Conservation (phyloP, 129 eudicot genomes). For the Tagetes patula region DNA sequence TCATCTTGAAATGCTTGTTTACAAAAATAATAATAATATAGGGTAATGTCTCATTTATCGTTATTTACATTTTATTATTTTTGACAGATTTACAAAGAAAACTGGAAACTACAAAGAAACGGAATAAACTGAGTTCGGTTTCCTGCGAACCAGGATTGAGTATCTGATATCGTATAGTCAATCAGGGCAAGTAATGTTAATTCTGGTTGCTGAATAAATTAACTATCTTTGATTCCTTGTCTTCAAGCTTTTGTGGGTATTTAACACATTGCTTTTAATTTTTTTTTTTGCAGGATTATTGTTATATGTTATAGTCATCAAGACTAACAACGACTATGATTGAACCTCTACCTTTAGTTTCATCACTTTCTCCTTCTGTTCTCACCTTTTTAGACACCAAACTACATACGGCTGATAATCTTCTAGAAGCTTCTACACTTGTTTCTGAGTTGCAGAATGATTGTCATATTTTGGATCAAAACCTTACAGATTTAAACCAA, state of each 20-base stretch:
- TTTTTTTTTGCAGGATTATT: background rate
- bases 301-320: constrained; percentile 8
- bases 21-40: too few species aligned
- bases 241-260: background rate
- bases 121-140: background rate
- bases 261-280: background rate
- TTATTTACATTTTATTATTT: background rate
- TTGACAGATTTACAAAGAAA: background rate
- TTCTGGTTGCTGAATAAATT: background rate
- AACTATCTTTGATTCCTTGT: background rate
- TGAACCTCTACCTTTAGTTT: constrained; percentile 51
- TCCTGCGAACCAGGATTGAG: background rate
- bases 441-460: constrained; percentile 48
- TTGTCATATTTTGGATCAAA: constrained; percentile 47
- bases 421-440: constrained; percentile 52
- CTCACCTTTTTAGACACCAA: constrained; percentile 50
- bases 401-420: constrained; percentile 42
- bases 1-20: background rate
- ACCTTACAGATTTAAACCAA: constrained; percentile 49
- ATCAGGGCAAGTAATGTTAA: background rate
- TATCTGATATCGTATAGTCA: background rate
- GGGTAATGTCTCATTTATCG: background rate
- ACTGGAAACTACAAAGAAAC: background rate
- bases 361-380: constrained; percentile 60
- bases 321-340: constrained; percentile 27